A percentile compares a stretch with the other conserved stretches of the same genome.
Conservation (phyloP, 1,139 yeast species). For the Sugiyamaella pinicola region DNA sequence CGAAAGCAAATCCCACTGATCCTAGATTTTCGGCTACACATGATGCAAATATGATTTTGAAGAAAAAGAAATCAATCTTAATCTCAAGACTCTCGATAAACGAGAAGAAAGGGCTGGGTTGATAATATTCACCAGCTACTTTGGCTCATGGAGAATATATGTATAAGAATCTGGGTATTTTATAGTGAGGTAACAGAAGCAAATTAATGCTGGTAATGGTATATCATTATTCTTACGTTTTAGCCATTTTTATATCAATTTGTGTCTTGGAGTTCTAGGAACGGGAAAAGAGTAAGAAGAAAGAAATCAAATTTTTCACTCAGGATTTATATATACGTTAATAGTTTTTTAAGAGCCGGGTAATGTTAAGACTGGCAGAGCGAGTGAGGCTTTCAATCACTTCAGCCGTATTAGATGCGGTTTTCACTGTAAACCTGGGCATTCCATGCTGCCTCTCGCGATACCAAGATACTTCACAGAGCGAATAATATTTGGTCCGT, state of each 20-base stretch:
- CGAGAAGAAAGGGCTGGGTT: slow-evolving; percentile 30
- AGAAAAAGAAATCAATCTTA: slow-evolving; percentile 21
- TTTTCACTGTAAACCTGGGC: too few species aligned
- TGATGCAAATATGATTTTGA: slow-evolving; percentile 21
- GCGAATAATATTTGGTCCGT: too few species aligned
- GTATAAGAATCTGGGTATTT: slow-evolving; percentile 19
- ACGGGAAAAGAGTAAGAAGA: background rate
- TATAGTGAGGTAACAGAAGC: slow-evolving; percentile 19
- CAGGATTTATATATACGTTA: background rate
- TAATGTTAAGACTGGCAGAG: background rate
- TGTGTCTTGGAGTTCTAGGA: background rate
- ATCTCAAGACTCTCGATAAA: slow-evolving; percentile 30
- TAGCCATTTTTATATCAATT: slow-evolving; percentile 13
- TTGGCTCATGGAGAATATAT: slow-evolving; percentile 2
- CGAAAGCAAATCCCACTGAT: background rate
- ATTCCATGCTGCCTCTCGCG: too few species aligned
- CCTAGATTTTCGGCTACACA: slow-evolving; percentile 6
- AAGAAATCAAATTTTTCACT: slow-evolving; percentile 8
- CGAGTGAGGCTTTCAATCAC: background rate
- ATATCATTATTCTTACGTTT: slow-evolving; percentile 11
- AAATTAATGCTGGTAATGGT: background rate
- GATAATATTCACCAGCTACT: slow-evolving; percentile 18
- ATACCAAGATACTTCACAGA: too few species aligned
- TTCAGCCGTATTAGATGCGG: too few species aligned
- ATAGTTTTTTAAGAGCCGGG: background rate